Evolutionary conservation across 305 asterid genomes (phyloP).

Genomic region (Fraxinus platypoda): DNA sequence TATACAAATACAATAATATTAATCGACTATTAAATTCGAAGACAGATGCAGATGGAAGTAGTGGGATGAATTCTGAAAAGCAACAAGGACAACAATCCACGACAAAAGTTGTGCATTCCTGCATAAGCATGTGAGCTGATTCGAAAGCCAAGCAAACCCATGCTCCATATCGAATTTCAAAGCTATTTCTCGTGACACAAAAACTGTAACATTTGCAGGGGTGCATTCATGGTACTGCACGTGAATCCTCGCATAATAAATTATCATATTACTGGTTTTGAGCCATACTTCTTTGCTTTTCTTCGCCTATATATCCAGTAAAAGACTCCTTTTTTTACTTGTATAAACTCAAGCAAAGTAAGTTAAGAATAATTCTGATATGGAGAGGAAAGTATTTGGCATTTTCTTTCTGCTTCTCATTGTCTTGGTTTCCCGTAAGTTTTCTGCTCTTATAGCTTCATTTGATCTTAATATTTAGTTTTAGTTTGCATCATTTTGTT

Average conservation of each 20-base stretch:
- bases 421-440: constrained; percentile 30
- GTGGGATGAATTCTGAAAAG: background rate
- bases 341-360: background rate
- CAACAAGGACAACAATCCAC: background rate
- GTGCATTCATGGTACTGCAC: background rate
- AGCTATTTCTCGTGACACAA: too few species aligned
- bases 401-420: constrained; percentile 28
- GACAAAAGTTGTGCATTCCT: background rate
- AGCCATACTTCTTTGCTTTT: background rate
- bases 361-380: background rate
- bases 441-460: background rate
- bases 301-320: background rate
- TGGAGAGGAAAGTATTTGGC: constrained; percentile 28
- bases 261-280: background rate
- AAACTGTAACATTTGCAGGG: too few species aligned
- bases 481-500: too few species aligned
- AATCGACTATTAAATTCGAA: too few species aligned
- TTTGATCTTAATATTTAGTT: too few species aligned
- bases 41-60: too few species aligned
- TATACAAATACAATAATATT: too few species aligned
- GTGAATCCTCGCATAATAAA: background rate
- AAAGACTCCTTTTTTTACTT: background rate
- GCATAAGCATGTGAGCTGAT: background rate
- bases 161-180: background rate
- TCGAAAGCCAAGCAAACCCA: background rate